These are phyloP conservation scores for Haplosporangium sp. DNA, from an alignment of 371 early-diverging fungal genomes.

Conservation along the genomic window DNA sequence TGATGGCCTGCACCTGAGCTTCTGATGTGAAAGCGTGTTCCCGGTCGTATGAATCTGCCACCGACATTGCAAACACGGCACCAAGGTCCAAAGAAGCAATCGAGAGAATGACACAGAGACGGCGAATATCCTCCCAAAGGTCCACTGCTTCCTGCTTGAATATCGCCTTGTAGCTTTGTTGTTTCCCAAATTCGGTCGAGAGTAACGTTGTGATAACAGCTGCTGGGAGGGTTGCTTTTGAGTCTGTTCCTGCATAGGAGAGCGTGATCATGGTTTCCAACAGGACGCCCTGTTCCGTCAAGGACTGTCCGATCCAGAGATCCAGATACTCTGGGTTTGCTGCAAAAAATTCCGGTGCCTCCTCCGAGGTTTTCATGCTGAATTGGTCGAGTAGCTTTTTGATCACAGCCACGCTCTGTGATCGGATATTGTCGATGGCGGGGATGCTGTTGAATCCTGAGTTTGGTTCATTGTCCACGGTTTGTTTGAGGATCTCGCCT, in stretches of 20 bases:
- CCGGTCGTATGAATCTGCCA: conserved; percentile 10
- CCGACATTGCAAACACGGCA: conserved; percentile 19
- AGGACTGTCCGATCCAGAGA: conserved; percentile 48
- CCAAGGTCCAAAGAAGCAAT: conserved; percentile 42
- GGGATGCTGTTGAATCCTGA: conserved; percentile 13
- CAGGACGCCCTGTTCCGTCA: conserved; percentile 42
- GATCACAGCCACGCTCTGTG: conserved; percentile 28
- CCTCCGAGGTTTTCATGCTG: conserved; percentile 18
- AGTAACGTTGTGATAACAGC: conserved; percentile 23
- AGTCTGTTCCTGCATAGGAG: conserved; percentile 28
- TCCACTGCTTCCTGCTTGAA: conserved; percentile 37
- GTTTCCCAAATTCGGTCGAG: conserved; percentile 38
- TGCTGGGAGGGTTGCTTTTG: conserved; percentile 19
- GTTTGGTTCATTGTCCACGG: conserved; percentile 16
- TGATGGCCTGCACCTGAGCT: conserved; percentile 25
- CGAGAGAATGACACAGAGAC: conserved; percentile 36
- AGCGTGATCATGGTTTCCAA: conserved; percentile 38
- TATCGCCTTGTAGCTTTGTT: conserved; percentile 24
- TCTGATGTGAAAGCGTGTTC: conserved; percentile 30
- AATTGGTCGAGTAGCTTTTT: conserved; percentile 31
- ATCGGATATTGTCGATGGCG: conserved; percentile 18
- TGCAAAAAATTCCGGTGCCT: conserved; percentile 40
- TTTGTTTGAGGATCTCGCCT: conserved; percentile 23
- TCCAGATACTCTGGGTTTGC: conserved; percentile 29
- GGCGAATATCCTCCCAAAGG: conserved; percentile 29